Percentiles rank a stretch among this genome's conserved stretches.
phyloP scores from a whole-genome alignment of 2,329 filamentous ascomycete species.

The Fusarium tjaetaba region DNA sequence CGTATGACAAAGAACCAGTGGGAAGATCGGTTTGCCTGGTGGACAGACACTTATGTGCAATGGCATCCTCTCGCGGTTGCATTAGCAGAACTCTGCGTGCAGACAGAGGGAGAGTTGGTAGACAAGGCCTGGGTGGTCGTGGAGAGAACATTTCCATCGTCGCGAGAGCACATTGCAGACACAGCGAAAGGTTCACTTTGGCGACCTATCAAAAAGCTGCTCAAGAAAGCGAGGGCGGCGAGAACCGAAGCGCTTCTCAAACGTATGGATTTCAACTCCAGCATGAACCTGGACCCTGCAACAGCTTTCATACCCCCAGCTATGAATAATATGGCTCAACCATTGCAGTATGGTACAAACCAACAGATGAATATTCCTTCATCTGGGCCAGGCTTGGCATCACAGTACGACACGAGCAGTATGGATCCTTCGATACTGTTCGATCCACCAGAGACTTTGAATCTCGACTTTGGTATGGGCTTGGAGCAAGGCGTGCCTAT shows the following conservation, averaged over 20 bases:
- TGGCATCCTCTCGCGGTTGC: slow-evolving; percentile 66
- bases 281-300: slow-evolving; percentile 1
- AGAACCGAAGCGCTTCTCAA: slow-evolving; percentile 47
- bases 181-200: slow-evolving; percentile 61
- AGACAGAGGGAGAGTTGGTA: slow-evolving; percentile 56
- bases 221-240: slow-evolving; percentile 59
- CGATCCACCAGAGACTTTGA: slow-evolving; percentile 41
- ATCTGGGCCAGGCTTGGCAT: slow-evolving; percentile 7
- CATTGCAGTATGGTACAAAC: slow-evolving; percentile 13
- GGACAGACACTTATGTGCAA: slow-evolving; percentile 61
- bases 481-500: slow-evolving; percentile 36
- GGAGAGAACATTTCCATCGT: slow-evolving; percentile 56
- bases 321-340: slow-evolving; percentile 10
- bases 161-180: slow-evolving; percentile 59
- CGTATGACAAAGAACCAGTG: slow-evolving; percentile 47
- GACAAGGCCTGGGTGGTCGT: slow-evolving; percentile 61
- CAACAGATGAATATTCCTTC: background rate
- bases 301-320: background rate
- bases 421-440: slow-evolving; percentile 47
- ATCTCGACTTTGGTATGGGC: slow-evolving; percentile 36
- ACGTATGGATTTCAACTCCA: slow-evolving; percentile 33
- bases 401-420: slow-evolving; percentile 41
- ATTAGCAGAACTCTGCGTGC: slow-evolving; percentile 61
- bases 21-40: slow-evolving; percentile 56
- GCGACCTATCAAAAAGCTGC: slow-evolving; percentile 63